phyloP scores from a whole-genome alignment of 139 green algal genomes.

The Dunaliella primolecta region DNA sequence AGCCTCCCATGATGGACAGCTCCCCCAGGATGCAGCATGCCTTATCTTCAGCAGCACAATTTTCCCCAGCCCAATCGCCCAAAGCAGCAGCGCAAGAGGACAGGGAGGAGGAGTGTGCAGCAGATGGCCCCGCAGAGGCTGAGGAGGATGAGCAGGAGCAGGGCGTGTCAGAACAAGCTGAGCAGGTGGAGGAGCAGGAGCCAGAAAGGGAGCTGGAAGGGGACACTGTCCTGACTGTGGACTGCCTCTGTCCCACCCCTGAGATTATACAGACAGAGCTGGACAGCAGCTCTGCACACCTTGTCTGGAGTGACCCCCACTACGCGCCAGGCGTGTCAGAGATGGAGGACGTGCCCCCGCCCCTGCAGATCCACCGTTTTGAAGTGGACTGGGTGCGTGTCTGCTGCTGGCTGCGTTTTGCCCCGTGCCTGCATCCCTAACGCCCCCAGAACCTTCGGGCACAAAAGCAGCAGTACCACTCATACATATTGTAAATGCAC shows the following conservation, averaged over 20 bases:
- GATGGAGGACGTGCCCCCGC: neutral
- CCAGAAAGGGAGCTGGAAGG: neutral
- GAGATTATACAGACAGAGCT: neutral
- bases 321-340: neutral
- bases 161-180: too few species aligned
- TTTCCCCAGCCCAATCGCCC: too few species aligned
- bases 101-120: neutral
- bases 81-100: neutral
- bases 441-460: too few species aligned
- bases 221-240: too few species aligned
- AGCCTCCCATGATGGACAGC: neutral
- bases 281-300: neutral
- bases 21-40: neutral
- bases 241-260: too few species aligned
- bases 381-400: conserved; percentile 12
- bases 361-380: neutral
- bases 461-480: too few species aligned
- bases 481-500: too few species aligned
- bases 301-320: neutral
- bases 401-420: neutral
- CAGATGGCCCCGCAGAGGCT: too few species aligned
- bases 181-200: too few species aligned
- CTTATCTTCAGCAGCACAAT: too few species aligned
- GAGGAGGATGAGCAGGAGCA: too few species aligned
- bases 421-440: neutral